Conservation (phyloP, 805 yeast genomes). For the Spencermartinsiella europaea region DNA sequence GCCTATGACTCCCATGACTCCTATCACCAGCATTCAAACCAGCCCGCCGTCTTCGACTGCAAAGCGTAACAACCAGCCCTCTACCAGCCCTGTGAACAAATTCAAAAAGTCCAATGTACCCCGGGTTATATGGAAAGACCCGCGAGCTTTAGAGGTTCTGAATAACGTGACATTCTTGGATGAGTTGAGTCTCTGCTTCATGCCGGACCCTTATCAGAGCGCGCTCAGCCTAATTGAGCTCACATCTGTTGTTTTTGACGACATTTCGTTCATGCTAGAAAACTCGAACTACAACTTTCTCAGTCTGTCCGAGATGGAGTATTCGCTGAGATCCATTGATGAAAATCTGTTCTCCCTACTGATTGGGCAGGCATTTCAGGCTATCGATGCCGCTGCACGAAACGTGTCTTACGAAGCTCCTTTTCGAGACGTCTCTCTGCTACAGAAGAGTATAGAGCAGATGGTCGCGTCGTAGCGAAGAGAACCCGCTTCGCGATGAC, state of each 20-base stretch:
- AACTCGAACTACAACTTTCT: background rate
- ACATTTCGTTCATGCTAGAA: background rate
- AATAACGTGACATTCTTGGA: conserved; percentile 1
- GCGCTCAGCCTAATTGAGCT: conserved; percentile 16
- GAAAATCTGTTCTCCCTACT: background rate
- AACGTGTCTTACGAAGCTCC: background rate
- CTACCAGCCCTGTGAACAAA: background rate
- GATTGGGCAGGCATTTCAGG: background rate
- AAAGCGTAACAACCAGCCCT: background rate
- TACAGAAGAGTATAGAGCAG: background rate
- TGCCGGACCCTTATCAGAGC: conserved; percentile 17
- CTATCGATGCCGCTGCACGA: background rate
- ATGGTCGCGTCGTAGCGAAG: background rate
- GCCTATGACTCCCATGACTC: background rate
- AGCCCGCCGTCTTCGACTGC: conserved; percentile 1
- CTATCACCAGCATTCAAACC: background rate
- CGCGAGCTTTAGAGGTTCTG: conserved; percentile 6
- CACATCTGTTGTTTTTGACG: conserved; percentile 6
- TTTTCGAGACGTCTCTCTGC: background rate
- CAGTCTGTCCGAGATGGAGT: background rate
- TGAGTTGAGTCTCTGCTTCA: conserved; percentile 16
- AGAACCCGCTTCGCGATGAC: too few species aligned
- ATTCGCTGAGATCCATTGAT: background rate
- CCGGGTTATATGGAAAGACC: conserved; percentile 4
- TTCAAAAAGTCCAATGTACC: conserved; percentile 5